Base-by-base conservation (phyloP, 306 rosid genomes). In the Ochetophila trinervis region DNA sequence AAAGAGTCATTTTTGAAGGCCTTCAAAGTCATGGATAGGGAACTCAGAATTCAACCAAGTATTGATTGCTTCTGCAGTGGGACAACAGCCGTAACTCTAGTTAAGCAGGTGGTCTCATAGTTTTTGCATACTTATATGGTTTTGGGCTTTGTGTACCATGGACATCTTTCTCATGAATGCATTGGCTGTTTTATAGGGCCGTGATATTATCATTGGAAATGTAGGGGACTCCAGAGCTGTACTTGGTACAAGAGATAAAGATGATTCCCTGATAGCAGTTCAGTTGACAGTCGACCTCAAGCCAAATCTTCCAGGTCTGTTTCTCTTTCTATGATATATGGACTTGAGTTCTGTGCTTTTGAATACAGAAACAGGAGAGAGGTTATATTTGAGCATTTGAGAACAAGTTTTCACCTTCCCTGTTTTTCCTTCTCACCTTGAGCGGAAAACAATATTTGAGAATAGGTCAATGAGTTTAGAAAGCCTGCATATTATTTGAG, bases 271-370 rank as follows among this genome's bases (percentile, higher is more conserved):
- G 72, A 72, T 60, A 63, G 86, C 99, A 9, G 69, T 94, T 44
- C 99, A 94, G 78, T 82, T 94, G 87, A 94, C 99, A 35, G 99
- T 94, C 75, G 99, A 94, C 87, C 90, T 94, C 64, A 94, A 94
- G 83, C 99, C 99, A 61, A 94, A 76, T 83, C 97, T 94, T 77
- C 99, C 99, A 66, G 99, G 99, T 90, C 56, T 77, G 42, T 77
- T 27, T 63, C 74, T 72, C 32, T 53, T 24, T 51, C 69, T 13
- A 13, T 53, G 23, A 16, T 50, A 34, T 69, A 6, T 7, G 6
- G 57, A 18, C 18, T 52, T 60, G 44, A 10, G 5, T 44, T 6
- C 16, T 30, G 14, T 47, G 40, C 44, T 62, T 8, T 42, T 44
- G 44, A 53, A 17, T 59, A 5, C 21, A 22, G 27, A 17, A 34